A percentile compares a stretch with the other conserved stretches of the same genome.
phyloP scores from a whole-genome alignment of 1,139 yeast species.

The Candida sp. region DNA sequence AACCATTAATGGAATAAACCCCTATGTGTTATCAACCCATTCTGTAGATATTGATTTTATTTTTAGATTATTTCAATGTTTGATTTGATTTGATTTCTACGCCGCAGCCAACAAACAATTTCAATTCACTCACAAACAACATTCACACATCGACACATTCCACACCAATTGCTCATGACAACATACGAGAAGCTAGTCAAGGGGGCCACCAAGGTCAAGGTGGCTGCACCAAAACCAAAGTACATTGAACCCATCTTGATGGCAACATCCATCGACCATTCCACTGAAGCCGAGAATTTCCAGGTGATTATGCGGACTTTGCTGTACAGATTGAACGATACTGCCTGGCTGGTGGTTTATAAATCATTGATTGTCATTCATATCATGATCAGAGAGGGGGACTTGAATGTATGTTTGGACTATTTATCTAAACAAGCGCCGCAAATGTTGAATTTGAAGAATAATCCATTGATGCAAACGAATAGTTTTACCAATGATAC shows the following conservation, averaged over 20 bases:
- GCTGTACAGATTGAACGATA: conserved; percentile 60
- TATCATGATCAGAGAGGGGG: conserved; percentile 92
- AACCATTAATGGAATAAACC: too few relatives aligned
- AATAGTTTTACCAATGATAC: conserved; percentile 49
- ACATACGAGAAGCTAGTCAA: conserved; percentile 46
- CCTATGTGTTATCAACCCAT: too few relatives aligned
- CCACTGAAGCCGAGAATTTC: conserved; percentile 52
- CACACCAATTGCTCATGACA: conserved; percentile 23
- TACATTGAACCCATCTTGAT: conserved; percentile 89
- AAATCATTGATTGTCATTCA: conserved; percentile 86
- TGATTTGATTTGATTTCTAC: neutral
- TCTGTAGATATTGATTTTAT: too few relatives aligned
- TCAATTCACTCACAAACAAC: too few relatives aligned
- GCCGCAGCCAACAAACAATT: neutral
- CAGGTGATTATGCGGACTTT: conserved; percentile 66
- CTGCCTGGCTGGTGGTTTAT: conserved; percentile 89
- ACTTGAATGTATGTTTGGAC: conserved; percentile 61
- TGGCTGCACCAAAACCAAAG: conserved; percentile 99
- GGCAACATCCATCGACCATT: conserved; percentile 55
- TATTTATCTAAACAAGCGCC: conserved; percentile 60
- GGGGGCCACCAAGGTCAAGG: conserved; percentile 53
- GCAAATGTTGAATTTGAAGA: conserved; percentile 49
- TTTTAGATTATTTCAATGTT: too few relatives aligned
- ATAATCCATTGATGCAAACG: conserved; percentile 26
- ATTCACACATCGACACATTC: neutral